These are phyloP conservation scores for Dactylis glomerata DNA, from an alignment of 176 grass and related monocot genomes.

Conservation along the genomic window DNA sequence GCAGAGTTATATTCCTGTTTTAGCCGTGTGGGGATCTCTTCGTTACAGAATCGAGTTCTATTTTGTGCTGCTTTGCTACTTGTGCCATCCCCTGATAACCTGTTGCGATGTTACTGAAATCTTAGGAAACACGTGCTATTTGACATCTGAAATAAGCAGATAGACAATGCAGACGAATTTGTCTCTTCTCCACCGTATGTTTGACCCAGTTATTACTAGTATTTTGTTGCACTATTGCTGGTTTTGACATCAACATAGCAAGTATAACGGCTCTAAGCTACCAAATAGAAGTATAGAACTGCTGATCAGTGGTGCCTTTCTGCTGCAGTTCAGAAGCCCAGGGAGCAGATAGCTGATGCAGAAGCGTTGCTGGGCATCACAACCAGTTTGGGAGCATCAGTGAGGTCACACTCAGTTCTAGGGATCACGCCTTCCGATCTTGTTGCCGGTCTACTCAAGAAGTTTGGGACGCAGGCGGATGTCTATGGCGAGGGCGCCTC, in stretches of 20 bases:
- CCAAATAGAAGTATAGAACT: neutral
- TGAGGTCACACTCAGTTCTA: slow-evolving; percentile 62
- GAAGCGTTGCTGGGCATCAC: slow-evolving; percentile 78
- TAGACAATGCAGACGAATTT: neutral
- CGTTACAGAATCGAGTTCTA: too few species aligned
- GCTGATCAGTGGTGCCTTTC: neutral
- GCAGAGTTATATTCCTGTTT: too few species aligned
- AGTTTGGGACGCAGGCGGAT: slow-evolving; percentile 38
- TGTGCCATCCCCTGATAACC: neutral
- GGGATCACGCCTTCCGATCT: slow-evolving; percentile 74
- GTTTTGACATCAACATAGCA: neutral
- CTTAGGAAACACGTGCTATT: too few species aligned
- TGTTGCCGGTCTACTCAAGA: slow-evolving; percentile 55
- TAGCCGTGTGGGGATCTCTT: too few species aligned
- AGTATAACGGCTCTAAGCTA: neutral
- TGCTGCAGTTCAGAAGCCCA: slow-evolving; percentile 74
- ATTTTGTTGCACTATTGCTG: too few species aligned
- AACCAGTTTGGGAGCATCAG: slow-evolving; percentile 54
- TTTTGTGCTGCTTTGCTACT: too few species aligned
- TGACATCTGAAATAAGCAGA: too few species aligned
- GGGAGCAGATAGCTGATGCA: slow-evolving; percentile 87
- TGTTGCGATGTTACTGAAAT: neutral
- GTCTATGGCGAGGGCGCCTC: slow-evolving; percentile 19
- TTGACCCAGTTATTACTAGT: neutral
- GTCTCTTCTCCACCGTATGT: neutral